Percentiles rank a stretch among this genome's conserved stretches.
phyloP scores from a whole-genome alignment of 805 yeast species.

The Myxozyma geophila region DNA sequence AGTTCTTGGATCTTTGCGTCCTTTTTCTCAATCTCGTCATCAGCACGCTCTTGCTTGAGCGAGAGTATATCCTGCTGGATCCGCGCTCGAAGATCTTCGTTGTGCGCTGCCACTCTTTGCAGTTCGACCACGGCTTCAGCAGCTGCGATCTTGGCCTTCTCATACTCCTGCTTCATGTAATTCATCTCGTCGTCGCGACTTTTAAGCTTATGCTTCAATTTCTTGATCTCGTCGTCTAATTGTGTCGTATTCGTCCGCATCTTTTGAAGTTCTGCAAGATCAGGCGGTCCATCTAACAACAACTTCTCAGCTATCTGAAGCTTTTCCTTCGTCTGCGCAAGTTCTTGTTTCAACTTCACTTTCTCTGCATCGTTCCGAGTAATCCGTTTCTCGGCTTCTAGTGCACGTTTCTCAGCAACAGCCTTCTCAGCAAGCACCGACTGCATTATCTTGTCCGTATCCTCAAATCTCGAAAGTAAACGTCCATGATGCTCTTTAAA shows the following conservation, averaged over 20 bases:
- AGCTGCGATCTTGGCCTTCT: slow-evolving; percentile 43
- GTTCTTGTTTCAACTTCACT: slow-evolving; percentile 36
- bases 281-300: slow-evolving; percentile 38
- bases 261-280: slow-evolving; percentile 42
- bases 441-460: slow-evolving; percentile 9
- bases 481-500: slow-evolving; percentile 5
- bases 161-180: slow-evolving; percentile 52
- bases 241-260: slow-evolving; percentile 53
- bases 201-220: slow-evolving; percentile 51
- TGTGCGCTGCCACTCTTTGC: slow-evolving; percentile 39
- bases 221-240: slow-evolving; percentile 53
- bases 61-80: slow-evolving; percentile 40
- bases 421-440: slow-evolving; percentile 4
- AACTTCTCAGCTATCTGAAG: slow-evolving; percentile 42
- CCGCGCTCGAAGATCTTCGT: slow-evolving; percentile 33
- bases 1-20: slow-evolving; percentile 42
- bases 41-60: slow-evolving; percentile 40
- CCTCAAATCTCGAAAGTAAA: background rate
- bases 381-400: slow-evolving; percentile 14
- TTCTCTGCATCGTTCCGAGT: slow-evolving; percentile 39
- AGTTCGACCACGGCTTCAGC: slow-evolving; percentile 43
- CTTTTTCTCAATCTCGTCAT: slow-evolving; percentile 42
- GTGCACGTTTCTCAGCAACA: slow-evolving; percentile 7
- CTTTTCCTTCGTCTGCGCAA: slow-evolving; percentile 43
- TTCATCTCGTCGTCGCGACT: slow-evolving; percentile 61